These are phyloP conservation scores for Epichloe gansuensis DNA, from an alignment of 2,329 filamentous ascomycete genomes.

Conservation along the genomic window DNA sequence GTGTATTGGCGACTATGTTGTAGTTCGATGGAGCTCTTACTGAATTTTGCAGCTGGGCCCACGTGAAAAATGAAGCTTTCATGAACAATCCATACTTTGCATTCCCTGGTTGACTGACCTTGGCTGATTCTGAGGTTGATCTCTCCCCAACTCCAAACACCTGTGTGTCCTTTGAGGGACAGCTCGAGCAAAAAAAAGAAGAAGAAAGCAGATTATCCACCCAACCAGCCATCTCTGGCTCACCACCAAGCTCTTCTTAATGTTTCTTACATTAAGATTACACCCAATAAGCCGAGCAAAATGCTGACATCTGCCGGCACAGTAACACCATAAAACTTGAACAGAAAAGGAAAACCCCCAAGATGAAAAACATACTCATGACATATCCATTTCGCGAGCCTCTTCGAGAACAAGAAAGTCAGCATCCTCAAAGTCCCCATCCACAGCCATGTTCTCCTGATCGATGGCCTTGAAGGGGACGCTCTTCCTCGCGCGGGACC, in stretches of 20 bases:
- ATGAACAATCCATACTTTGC: too few relatives aligned
- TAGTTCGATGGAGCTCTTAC: too few relatives aligned
- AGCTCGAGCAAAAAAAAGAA: background rate
- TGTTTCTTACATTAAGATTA: background rate
- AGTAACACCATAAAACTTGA: background rate
- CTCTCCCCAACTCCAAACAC: background rate
- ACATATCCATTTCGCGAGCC: constrained; percentile 31
- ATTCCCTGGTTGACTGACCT: background rate
- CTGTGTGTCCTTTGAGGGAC: background rate
- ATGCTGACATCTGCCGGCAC: background rate
- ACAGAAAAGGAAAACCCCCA: background rate
- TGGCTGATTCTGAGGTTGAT: background rate
- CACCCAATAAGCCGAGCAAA: background rate
- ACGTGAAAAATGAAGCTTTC: too few relatives aligned
- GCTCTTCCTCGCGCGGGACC: constrained; percentile 18
- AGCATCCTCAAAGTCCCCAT: constrained; percentile 56
- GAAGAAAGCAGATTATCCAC: background rate
- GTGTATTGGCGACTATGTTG: too few relatives aligned
- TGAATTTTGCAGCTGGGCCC: too few relatives aligned
- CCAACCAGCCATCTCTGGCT: background rate
- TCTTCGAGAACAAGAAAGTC: constrained; percentile 43
- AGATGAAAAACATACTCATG: background rate
- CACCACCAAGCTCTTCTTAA: background rate
- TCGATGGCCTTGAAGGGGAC: constrained; percentile 14
- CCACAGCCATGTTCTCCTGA: constrained; percentile 35